These are phyloP conservation scores for Cydonia oblonga DNA, from an alignment of 331 rosid species.

Conservation along the genomic window DNA sequence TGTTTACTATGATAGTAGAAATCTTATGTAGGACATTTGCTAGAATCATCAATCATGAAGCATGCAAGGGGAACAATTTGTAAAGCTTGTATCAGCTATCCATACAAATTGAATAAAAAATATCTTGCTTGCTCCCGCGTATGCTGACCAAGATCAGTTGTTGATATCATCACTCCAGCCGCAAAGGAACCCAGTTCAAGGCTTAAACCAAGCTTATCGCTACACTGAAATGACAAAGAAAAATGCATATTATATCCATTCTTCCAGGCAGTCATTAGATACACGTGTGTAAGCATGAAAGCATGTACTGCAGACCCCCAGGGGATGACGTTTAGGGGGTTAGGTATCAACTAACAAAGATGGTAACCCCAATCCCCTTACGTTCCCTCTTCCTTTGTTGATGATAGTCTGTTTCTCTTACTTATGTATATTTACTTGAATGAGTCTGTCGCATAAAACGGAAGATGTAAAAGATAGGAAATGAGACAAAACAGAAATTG, in stretches of 20 bases:
- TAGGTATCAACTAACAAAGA: not conserved
- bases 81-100: not conserved
- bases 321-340: not conserved
- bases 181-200: slow-evolving; percentile 94
- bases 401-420: not conserved
- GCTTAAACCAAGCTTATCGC: slow-evolving; percentile 93
- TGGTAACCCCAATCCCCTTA: not conserved
- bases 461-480: slow-evolving; percentile 14
- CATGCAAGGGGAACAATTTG: not conserved
- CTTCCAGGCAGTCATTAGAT: slow-evolving; percentile 8
- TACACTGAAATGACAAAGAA: slow-evolving; percentile 57
- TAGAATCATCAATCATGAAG: not conserved
- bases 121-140: slow-evolving; percentile 76
- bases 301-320: not conserved
- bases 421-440: not conserved
- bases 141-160: slow-evolving; percentile 97
- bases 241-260: slow-evolving; percentile 7
- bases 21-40: not conserved
- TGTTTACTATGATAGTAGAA: not conserved
- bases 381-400: not conserved
- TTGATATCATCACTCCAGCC: slow-evolving; percentile 93
- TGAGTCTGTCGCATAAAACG: not conserved
- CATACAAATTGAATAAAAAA: not conserved
- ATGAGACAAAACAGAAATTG: slow-evolving; percentile 21
- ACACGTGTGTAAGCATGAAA: not conserved